A percentile compares a stretch with the other conserved stretches of the same genome.
These are phyloP conservation scores for Avena insularis DNA, from an alignment of 176 grass and related monocot genomes.

Conservation along the genomic window DNA sequence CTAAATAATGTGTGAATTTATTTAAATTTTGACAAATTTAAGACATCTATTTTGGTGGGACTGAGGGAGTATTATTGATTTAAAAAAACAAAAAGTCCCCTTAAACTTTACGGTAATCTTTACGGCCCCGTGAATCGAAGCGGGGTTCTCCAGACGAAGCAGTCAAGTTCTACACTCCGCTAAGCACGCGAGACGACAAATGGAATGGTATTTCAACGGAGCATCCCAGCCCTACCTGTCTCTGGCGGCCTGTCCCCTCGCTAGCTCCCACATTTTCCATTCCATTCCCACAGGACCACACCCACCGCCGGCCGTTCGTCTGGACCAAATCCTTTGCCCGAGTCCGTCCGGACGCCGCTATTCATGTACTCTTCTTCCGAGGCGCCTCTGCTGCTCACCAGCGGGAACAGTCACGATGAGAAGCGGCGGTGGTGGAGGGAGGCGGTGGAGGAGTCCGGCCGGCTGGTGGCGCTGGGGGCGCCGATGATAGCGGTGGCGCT, in stretches of 20 bases:
- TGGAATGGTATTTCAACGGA: background rate
- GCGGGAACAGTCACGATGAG: background rate
- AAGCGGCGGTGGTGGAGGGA: slow-evolving; percentile 33
- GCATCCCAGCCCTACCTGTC: background rate
- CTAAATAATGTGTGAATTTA: no score
- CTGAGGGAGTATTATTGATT: no score
- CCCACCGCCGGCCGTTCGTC: background rate
- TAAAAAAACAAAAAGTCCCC: no score
- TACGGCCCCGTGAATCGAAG: background rate
- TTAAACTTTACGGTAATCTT: no score
- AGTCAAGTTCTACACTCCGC: background rate
- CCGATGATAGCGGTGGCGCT: slow-evolving; percentile 69
- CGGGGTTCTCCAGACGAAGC: background rate
- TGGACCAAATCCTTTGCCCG: background rate
- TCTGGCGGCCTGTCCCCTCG: no score
- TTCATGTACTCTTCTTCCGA: slow-evolving; percentile 42
- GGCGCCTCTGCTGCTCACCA: slow-evolving; percentile 45
- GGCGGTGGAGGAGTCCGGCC: slow-evolving; percentile 48
- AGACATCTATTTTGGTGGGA: no score
- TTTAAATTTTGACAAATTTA: no score
- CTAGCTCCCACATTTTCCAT: background rate
- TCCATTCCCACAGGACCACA: slow-evolving; percentile 1
- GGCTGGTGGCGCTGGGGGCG: slow-evolving; percentile 52
- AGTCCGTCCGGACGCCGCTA: background rate
- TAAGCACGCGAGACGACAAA: background rate